Percentiles rank a stretch among this genome's conserved stretches.
Evolutionary conservation across 2,329 filamentous ascomycete genomes (phyloP).

Genomic region (Fusarium nodosum): DNA sequence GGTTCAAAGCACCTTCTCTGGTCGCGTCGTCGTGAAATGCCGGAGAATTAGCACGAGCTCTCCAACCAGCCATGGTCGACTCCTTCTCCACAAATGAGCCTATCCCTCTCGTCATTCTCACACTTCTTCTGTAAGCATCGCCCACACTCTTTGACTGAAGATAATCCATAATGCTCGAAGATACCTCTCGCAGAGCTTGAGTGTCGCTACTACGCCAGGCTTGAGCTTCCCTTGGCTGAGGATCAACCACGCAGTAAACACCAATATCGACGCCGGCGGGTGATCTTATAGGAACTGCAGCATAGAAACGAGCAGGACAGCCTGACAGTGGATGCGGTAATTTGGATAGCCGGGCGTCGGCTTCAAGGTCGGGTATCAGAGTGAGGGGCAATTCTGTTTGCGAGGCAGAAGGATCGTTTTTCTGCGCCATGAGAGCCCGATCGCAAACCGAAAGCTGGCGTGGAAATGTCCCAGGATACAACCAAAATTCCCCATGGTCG

Average conservation of each 20-base stretch:
- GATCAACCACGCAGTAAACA: constrained; percentile 53
- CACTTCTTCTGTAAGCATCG: constrained; percentile 50
- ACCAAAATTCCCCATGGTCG: constrained; percentile 37
- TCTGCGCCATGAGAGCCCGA: constrained; percentile 41
- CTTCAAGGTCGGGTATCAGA: constrained; percentile 53
- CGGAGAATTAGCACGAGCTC: constrained; percentile 22
- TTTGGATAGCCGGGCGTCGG: constrained; percentile 50
- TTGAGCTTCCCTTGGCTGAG: constrained; percentile 15
- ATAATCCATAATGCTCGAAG: constrained; percentile 55
- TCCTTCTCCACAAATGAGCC: constrained; percentile 57
- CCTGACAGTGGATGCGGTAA: constrained; percentile 42
- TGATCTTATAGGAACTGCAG: constrained; percentile 58
- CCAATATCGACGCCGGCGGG: constrained; percentile 58
- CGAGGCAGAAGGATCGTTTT: not conserved
- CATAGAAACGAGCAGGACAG: constrained; percentile 54
- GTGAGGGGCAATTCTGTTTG: constrained; percentile 50
- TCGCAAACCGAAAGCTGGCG: constrained; percentile 50
- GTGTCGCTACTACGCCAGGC: constrained; percentile 49
- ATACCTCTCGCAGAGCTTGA: constrained; percentile 47
- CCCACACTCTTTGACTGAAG: constrained; percentile 52
- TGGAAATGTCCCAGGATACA: constrained; percentile 50
- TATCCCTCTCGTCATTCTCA: constrained; percentile 57
- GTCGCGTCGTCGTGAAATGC: constrained; percentile 26
- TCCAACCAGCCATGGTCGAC: constrained; percentile 50
- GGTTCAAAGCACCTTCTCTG: constrained; percentile 30